A percentile compares a stretch with the other conserved stretches of the same genome.
These are phyloP conservation scores for Mortierella sp. DNA, from an alignment of 371 early-diverging fungal genomes.

Conservation along the genomic window DNA sequence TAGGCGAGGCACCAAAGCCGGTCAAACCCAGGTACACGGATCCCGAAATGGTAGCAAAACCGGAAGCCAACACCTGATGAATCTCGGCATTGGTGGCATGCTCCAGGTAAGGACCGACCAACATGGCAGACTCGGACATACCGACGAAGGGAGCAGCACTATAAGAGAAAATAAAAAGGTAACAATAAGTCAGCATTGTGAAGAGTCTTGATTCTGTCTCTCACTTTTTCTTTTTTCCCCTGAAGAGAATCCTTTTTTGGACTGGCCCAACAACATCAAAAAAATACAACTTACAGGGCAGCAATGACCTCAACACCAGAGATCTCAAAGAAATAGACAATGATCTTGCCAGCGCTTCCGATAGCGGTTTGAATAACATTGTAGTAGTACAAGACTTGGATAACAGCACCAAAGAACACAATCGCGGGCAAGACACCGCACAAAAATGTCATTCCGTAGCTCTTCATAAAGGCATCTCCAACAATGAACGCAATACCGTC, in stretches of 20 bases:
- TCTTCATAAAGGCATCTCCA: constrained; percentile 61
- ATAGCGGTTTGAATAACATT: constrained; percentile 88
- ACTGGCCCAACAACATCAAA: too few relatives aligned
- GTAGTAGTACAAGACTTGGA: constrained; percentile 87
- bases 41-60: constrained; percentile 92
- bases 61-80: constrained; percentile 90
- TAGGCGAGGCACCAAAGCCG: constrained; percentile 72
- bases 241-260: too few relatives aligned
- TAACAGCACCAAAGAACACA: constrained; percentile 89
- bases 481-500: constrained; percentile 77
- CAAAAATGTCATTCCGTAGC: constrained; percentile 63
- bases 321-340: constrained; percentile 76
- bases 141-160: constrained; percentile 86
- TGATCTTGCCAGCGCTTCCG: constrained; percentile 69
- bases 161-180: too few relatives aligned
- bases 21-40: constrained; percentile 82
- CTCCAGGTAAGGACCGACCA: constrained; percentile 87
- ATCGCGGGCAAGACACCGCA: constrained; percentile 83
- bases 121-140: constrained; percentile 86
- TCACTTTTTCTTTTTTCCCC: too few relatives aligned
- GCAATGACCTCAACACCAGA: constrained; percentile 91
- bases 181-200: too few relatives aligned
- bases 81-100: constrained; percentile 89
- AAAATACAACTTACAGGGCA: constrained; percentile 56
- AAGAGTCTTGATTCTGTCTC: too few relatives aligned